These are phyloP conservation scores for Spiromastix sp. DNA, from an alignment of 2,329 filamentous ascomycete species.

Conservation along the genomic window DNA sequence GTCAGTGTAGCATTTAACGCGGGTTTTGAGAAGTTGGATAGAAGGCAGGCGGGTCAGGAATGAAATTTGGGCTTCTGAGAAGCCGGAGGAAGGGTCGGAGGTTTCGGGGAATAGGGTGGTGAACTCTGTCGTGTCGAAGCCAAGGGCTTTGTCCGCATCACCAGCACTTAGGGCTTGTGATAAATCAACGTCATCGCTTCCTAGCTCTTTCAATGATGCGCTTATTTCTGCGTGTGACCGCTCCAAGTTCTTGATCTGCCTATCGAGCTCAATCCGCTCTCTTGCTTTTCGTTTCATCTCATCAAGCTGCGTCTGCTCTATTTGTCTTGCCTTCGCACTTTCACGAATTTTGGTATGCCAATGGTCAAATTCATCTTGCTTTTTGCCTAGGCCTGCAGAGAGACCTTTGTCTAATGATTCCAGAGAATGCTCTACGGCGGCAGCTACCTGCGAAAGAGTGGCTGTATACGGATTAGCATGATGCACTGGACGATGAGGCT, in stretches of 20 bases:
- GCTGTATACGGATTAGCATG: constrained; percentile 29
- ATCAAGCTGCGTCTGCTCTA: constrained; percentile 65
- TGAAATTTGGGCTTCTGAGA: constrained; percentile 31
- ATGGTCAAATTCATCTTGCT: constrained; percentile 72
- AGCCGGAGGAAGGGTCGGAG: constrained; percentile 31
- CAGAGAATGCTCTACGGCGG: constrained; percentile 74
- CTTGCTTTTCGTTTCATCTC: constrained; percentile 56
- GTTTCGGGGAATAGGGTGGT: constrained; percentile 26
- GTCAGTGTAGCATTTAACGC: constrained; percentile 58
- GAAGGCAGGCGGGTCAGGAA: constrained; percentile 47
- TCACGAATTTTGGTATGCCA: constrained; percentile 73
- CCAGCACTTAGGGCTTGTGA: constrained; percentile 37
- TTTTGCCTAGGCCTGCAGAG: constrained; percentile 67
- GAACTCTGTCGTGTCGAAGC: constrained; percentile 26
- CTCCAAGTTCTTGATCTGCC: constrained; percentile 69
- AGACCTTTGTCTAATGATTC: constrained; percentile 70
- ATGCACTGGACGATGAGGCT: neutral
- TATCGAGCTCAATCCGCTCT: constrained; percentile 51
- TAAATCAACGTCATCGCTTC: constrained; percentile 33
- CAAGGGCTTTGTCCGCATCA: constrained; percentile 37
- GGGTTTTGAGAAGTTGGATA: constrained; percentile 51
- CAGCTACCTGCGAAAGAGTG: constrained; percentile 26
- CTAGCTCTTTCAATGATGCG: constrained; percentile 39
- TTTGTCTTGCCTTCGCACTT: constrained; percentile 66
- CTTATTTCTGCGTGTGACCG: constrained; percentile 64